Percentiles rank a stretch among this genome's conserved stretches.
phyloP scores from a whole-genome alignment of 208 protist species.

The Tritrichomonas foetus region DNA sequence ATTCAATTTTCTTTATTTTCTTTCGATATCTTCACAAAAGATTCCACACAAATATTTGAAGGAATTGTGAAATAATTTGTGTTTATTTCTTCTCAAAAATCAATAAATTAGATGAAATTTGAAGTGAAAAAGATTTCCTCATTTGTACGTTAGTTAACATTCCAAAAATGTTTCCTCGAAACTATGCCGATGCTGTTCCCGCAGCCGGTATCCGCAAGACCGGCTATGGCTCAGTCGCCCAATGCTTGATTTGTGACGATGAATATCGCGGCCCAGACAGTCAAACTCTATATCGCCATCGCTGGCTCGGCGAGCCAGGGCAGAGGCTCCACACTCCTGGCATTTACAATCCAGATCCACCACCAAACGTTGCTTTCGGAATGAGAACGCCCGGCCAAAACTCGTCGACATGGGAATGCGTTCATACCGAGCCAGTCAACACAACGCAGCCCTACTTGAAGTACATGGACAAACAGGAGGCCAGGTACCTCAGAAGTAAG shows the following conservation, averaged over 20 bases:
- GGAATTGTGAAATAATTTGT: too few species aligned
- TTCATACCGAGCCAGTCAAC: not conserved
- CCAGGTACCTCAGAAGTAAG: not conserved
- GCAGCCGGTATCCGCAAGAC: not conserved
- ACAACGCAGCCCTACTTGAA: not conserved
- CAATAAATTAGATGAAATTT: too few species aligned
- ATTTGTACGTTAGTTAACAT: too few species aligned
- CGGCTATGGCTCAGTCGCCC: not conserved
- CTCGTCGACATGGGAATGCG: not conserved
- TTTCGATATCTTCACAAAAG: too few species aligned
- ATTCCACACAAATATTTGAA: too few species aligned
- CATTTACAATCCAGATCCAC: not conserved
- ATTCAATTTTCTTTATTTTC: too few species aligned
- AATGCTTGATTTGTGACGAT: not conserved
- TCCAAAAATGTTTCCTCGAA: constrained; percentile 28
- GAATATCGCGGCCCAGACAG: not conserved
- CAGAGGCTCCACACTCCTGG: not conserved
- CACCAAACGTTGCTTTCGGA: not conserved
- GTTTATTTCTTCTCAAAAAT: too few species aligned
- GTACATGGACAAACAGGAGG: not conserved
- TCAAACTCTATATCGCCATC: not conserved
- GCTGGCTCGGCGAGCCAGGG: not conserved
- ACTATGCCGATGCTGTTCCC: not conserved
- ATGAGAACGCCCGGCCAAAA: not conserved
- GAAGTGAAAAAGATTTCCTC: too few species aligned